phyloP scores from a whole-genome alignment of 2,329 filamentous ascomycete genomes.

The Coniella lustricola region DNA sequence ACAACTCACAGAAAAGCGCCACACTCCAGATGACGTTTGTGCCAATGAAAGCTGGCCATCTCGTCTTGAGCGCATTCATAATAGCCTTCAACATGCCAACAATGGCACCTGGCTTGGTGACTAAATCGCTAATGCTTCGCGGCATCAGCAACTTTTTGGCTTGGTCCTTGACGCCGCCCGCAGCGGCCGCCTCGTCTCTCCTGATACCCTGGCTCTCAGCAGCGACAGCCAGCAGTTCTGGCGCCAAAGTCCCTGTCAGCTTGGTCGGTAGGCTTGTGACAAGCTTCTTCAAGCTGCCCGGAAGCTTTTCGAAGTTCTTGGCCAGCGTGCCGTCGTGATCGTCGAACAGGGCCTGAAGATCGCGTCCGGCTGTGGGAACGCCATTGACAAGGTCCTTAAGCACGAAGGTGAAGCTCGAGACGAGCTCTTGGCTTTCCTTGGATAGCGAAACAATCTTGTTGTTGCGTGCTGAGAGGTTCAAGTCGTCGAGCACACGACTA shows the following conservation, averaged over 20 bases:
- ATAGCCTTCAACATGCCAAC: constrained; percentile 84
- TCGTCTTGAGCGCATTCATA: constrained; percentile 74
- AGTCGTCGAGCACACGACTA: constrained; percentile 68
- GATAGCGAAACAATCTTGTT: constrained; percentile 80
- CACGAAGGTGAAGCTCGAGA: constrained; percentile 78
- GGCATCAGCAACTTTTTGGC: constrained; percentile 63
- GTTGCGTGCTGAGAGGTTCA: constrained; percentile 78
- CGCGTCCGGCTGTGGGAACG: constrained; percentile 85
- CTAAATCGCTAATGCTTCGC: constrained; percentile 67
- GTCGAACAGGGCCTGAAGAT: constrained; percentile 61
- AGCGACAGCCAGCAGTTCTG: constrained; percentile 74
- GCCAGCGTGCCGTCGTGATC: constrained; percentile 55
- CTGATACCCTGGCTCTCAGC: constrained; percentile 63
- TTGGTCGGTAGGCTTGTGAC: constrained; percentile 80
- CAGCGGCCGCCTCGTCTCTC: constrained; percentile 32
- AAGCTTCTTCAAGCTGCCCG: constrained; percentile 74
- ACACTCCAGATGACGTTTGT: constrained; percentile 89
- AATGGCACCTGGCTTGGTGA: constrained; percentile 81
- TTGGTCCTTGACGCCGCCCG: constrained; percentile 37
- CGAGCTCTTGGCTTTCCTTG: constrained; percentile 74
- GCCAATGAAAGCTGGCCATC: constrained; percentile 86
- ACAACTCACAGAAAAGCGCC: constrained; percentile 72
- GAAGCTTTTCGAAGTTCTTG: constrained; percentile 59
- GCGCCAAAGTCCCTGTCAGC: constrained; percentile 66
- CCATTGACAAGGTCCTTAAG: constrained; percentile 90